Percentiles rank a stretch among this genome's conserved stretches.
Evolutionary conservation across 139 green algal genomes (phyloP).

Genomic region (Chlamydomonas eustigma): DNA sequence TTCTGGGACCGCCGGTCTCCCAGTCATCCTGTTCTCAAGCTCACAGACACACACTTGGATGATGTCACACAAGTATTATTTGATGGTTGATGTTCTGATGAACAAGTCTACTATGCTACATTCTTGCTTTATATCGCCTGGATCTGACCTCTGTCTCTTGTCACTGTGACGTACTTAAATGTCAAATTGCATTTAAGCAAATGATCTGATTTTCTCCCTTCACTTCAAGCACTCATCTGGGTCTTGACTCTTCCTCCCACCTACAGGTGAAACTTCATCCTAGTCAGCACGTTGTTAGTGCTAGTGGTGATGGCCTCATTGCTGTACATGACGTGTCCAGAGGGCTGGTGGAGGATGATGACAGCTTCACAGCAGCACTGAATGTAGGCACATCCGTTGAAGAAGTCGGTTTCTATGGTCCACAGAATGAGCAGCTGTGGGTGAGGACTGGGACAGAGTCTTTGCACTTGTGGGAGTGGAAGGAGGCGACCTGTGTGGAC

Average conservation of each 20-base stretch:
- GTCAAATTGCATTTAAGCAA: no score
- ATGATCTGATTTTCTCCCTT: no score
- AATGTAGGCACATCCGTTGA: constrained; percentile 69
- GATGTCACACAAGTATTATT: constrained; percentile 67
- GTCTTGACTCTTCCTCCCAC: no score
- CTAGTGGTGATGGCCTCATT: constrained; percentile 64
- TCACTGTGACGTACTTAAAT: no score
- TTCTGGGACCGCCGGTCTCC: constrained; percentile 70
- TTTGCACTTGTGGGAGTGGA: constrained; percentile 81
- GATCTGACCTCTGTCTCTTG: no score
- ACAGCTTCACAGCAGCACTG: constrained; percentile 62
- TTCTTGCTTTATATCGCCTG: no score
- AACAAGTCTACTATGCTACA: no score
- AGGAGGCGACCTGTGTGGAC: constrained; percentile 42
- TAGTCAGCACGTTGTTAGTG: constrained; percentile 45
- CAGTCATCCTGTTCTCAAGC: constrained; percentile 30
- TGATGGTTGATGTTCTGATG: no score
- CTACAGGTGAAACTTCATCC: constrained; percentile 48
- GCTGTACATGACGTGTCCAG: constrained; percentile 61
- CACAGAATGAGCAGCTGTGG: constrained; percentile 47
- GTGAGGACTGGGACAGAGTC: constrained; percentile 61
- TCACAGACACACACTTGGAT: constrained; percentile 74
- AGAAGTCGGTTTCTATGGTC: constrained; percentile 66
- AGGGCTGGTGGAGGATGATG: constrained; percentile 53
- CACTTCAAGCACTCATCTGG: no score